These are phyloP conservation scores for Trichoderma sp. DNA, from an alignment of 2,329 filamentous ascomycete species.

Conservation along the genomic window DNA sequence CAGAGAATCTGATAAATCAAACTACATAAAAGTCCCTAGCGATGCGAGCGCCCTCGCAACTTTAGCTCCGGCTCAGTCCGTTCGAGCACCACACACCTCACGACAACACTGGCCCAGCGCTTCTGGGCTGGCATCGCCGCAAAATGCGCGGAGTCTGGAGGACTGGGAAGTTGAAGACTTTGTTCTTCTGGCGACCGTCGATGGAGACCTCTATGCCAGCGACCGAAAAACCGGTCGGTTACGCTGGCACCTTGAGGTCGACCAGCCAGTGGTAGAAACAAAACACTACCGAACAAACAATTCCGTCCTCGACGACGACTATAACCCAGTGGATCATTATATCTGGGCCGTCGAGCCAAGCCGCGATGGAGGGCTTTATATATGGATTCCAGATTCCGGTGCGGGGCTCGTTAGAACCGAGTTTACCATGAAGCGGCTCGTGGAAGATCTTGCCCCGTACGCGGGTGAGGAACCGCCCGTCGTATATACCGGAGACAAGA, in stretches of 20 bases:
- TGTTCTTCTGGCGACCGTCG: constrained; percentile 99
- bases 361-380: constrained; percentile 80
- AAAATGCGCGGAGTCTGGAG: constrained; percentile 93
- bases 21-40: constrained; percentile 44
- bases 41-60: constrained; percentile 96
- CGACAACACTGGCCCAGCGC: constrained; percentile 53
- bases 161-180: constrained; percentile 99
- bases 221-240: constrained; percentile 82
- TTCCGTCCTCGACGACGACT: constrained; percentile 58
- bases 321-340: constrained; percentile 74
- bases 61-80: constrained; percentile 94
- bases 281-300: constrained; percentile 72
- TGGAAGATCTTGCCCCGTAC: constrained; percentile 79
- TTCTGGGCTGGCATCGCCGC: constrained; percentile 75
- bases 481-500: constrained; percentile 88
- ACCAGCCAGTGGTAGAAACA: constrained; percentile 87
- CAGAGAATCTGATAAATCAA: constrained; percentile 33
- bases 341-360: constrained; percentile 95
- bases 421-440: constrained; percentile 79
- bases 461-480: constrained; percentile 72
- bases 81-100: constrained; percentile 84
- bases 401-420: constrained; percentile 63
- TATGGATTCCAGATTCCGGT: constrained; percentile 68
- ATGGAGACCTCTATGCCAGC: constrained; percentile 90
- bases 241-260: constrained; percentile 81